These are phyloP conservation scores for Leishmania turanica DNA, from an alignment of 208 protist genomes.

Conservation along the genomic window DNA sequence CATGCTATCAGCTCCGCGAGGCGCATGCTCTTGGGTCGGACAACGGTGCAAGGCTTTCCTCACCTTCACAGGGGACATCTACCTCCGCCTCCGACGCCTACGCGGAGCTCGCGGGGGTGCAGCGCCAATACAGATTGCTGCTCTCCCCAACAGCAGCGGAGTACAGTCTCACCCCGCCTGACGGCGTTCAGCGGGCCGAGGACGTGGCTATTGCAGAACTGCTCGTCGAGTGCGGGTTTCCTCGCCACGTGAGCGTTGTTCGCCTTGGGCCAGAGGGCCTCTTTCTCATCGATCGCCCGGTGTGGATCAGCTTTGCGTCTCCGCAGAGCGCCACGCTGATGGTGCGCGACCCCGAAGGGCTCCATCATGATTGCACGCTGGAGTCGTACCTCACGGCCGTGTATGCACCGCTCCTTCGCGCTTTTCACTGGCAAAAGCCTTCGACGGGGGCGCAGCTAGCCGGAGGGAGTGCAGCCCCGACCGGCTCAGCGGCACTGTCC, in stretches of 20 bases:
- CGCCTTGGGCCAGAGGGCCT: slow-evolving; percentile 3
- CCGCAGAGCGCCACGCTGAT: slow-evolving; percentile 22
- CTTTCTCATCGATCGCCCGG: slow-evolving; percentile 20
- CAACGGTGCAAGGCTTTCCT: neutral
- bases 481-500: neutral
- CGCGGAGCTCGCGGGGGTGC: neutral
- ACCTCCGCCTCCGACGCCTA: neutral
- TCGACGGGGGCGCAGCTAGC: neutral
- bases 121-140: neutral
- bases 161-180: neutral
- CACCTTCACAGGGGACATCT: too few species aligned
- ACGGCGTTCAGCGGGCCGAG: neutral
- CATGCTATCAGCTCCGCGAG: slow-evolving; percentile 22
- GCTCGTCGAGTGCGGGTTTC: slow-evolving; percentile 10
- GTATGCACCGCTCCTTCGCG: slow-evolving; percentile 23
- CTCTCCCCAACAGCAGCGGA: neutral
- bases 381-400: slow-evolving; percentile 19
- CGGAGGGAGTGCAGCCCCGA: too few species aligned
- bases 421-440: slow-evolving; percentile 14
- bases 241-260: slow-evolving; percentile 14
- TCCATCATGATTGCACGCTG: slow-evolving; percentile 15
- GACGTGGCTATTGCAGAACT: slow-evolving; percentile 24
- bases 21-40: neutral
- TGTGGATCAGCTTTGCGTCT: slow-evolving; percentile 21
- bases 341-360: slow-evolving; percentile 22